A percentile compares a stretch with the other conserved stretches of the same genome.
phyloP scores from a whole-genome alignment of 2,329 filamentous ascomycete genomes.

The Ophiostoma australiae region DNA sequence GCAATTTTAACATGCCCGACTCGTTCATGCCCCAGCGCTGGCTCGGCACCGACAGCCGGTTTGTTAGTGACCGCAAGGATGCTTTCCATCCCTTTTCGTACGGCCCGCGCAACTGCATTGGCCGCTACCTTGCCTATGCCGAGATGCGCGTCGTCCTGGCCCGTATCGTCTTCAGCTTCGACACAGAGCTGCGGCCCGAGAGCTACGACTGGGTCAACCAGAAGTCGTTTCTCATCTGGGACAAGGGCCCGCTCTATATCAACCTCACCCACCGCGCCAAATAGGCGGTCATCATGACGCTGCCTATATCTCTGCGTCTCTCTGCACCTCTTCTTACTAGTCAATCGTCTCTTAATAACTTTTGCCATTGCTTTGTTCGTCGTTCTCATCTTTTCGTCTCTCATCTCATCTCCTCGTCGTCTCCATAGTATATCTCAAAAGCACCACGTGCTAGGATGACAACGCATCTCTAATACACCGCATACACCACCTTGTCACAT shows the following conservation, averaged over 20 bases:
- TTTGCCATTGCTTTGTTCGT: background rate
- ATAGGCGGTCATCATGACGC: slow-evolving; percentile 4
- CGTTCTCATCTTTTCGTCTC: background rate
- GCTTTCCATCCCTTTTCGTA: slow-evolving; percentile 46
- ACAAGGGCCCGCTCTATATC: slow-evolving; percentile 37
- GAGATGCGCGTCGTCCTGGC: slow-evolving; percentile 49
- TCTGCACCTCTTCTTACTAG: background rate
- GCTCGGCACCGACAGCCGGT: slow-evolving; percentile 37
- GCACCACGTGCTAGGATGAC: background rate
- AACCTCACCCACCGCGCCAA: slow-evolving; percentile 17
- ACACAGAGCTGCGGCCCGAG: slow-evolving; percentile 40
- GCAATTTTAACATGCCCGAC: slow-evolving; percentile 38
- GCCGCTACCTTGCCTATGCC: slow-evolving; percentile 46
- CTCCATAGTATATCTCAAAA: background rate
- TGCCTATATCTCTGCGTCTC: background rate
- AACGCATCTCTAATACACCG: background rate
- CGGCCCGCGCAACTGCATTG: slow-evolving; percentile 48
- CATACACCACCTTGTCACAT: background rate
- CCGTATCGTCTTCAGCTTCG: slow-evolving; percentile 47
- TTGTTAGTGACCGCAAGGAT: slow-evolving; percentile 40
- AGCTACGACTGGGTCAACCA: slow-evolving; percentile 39
- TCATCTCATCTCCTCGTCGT: background rate
- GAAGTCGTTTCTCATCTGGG: slow-evolving; percentile 39
- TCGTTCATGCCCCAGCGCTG: slow-evolving; percentile 48
- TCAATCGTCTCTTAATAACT: background rate